Evolutionary conservation across 2,329 filamentous ascomycete species (phyloP), one percentile per base, ranked within the genome.

Genomic region (Cyclaneusma minus): DNA sequence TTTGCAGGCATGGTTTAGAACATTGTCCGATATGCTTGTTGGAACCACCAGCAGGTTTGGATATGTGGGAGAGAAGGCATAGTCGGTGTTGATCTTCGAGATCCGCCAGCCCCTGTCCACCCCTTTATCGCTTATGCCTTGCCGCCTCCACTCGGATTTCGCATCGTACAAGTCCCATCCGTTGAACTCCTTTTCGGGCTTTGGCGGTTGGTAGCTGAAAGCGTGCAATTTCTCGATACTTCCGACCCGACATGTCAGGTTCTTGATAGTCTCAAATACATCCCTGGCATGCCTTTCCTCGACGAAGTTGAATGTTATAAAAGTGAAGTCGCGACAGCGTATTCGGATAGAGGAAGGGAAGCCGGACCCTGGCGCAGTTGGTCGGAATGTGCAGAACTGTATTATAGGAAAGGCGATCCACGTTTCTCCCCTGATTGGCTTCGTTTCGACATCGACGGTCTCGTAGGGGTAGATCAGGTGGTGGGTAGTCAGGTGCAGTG

Each of bases 391-490:
- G 54, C 85, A 93, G 43, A 75, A 69, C 21, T 69, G 69, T 43
- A 98, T 82, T 53, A 95, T 85, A 13, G 87, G 85, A 51, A 85
- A 98, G 10, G 89, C 85, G 29, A 95, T 82, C 81, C 87, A 98
- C 46, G 80, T 69, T 52, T 93, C 81, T 47, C 73, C 64, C 13
- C 65, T 58, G 36, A 56, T 58, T 7, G 44, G 43, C 30, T 49
- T 47, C n/a, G 40, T 32, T n/a, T 44, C 34, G 13, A 53, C 52
- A 25, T 58, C 50, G 24, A 50, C 47, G 34, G 47, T 42, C 33
- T 51, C 47, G 19, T 52, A 30, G 35, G 16, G 43, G 36, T 38
- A 51, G 35, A 62, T 56, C 25, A 60, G 56, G 49, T 78, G 72
- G 48, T 68, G 71, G 43, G 70, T 60, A 35, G 68, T 70, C 29